phyloP scores from a whole-genome alignment of 176 grass and related monocot genomes.

The Musa schizocarpa region DNA sequence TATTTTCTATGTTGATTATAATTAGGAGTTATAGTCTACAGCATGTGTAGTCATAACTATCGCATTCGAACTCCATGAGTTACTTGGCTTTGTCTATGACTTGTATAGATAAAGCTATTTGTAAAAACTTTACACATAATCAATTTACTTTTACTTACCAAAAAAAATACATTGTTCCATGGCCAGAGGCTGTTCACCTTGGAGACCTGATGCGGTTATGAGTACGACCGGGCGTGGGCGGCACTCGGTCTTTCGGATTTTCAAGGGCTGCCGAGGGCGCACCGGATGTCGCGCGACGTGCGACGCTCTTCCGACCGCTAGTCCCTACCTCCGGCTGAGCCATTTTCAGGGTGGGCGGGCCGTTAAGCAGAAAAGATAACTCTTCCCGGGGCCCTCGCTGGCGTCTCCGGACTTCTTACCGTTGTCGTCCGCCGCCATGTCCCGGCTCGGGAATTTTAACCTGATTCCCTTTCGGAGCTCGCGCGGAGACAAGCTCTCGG shows the following conservation, averaged over 20 bases:
- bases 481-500: constrained; percentile 7
- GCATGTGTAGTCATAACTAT: too few relatives aligned
- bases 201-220: constrained; percentile 46
- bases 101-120: too few relatives aligned
- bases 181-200: constrained; percentile 39
- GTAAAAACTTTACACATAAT: too few relatives aligned
- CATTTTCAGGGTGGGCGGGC: constrained; percentile 34
- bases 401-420: constrained; percentile 45
- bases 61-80: too few relatives aligned
- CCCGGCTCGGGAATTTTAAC: constrained; percentile 39
- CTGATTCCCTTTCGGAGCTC: constrained; percentile 26
- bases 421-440: constrained; percentile 39
- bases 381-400: constrained; percentile 38
- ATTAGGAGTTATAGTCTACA: too few relatives aligned
- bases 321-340: constrained; percentile 33
- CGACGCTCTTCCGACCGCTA: constrained; percentile 23
- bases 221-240: constrained; percentile 38
- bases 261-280: constrained; percentile 49
- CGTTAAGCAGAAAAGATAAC: constrained; percentile 46
- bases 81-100: too few relatives aligned
- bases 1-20: too few relatives aligned
- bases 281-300: constrained; percentile 43
- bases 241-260: constrained; percentile 47
- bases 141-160: too few relatives aligned
- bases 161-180: too few relatives aligned